phyloP scores from a whole-genome alignment of 108 stramenopile species.

The Pseudonitzschia multistriata region DNA sequence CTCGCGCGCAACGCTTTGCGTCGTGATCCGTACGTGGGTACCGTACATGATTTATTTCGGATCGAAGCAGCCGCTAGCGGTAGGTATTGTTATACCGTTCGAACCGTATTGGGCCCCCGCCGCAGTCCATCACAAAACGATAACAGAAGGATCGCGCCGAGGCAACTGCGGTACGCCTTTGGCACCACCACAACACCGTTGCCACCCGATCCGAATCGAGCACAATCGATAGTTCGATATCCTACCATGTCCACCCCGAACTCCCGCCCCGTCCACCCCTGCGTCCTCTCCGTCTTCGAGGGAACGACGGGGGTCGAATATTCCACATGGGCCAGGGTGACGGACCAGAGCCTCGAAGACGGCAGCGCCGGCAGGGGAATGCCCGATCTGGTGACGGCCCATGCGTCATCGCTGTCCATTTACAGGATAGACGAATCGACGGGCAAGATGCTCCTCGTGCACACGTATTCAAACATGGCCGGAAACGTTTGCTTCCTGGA shows the following conservation, averaged over 20 bases:
- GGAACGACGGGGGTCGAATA: slow-evolving; percentile 48
- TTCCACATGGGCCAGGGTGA: slow-evolving; percentile 75
- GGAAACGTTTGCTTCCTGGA: slow-evolving; percentile 69
- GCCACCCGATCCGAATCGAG: not conserved
- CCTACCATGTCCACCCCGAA: slow-evolving; percentile 38
- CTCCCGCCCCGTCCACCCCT: slow-evolving; percentile 60
- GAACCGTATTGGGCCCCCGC: too few species aligned
- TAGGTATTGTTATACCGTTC: too few species aligned
- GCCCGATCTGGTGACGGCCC: slow-evolving; percentile 83
- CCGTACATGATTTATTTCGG: too few species aligned
- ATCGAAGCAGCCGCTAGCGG: too few species aligned
- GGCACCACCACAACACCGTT: not conserved
- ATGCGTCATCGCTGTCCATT: slow-evolving; percentile 63
- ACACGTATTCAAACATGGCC: slow-evolving; percentile 68
- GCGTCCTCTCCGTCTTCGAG: slow-evolving; percentile 40
- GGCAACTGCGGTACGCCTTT: too few species aligned
- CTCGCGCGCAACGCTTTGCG: too few species aligned
- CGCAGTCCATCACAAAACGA: too few species aligned
- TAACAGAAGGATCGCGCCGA: too few species aligned
- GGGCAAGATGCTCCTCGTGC: slow-evolving; percentile 51
- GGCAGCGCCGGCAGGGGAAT: slow-evolving; percentile 4
- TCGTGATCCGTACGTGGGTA: too few species aligned
- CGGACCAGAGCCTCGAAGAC: slow-evolving; percentile 7
- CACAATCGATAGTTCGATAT: not conserved
- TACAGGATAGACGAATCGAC: slow-evolving; percentile 54